Base-by-base conservation (phyloP, 2,329 filamentous ascomycete species). In the Teratosphaeria epicoccoides region DNA sequence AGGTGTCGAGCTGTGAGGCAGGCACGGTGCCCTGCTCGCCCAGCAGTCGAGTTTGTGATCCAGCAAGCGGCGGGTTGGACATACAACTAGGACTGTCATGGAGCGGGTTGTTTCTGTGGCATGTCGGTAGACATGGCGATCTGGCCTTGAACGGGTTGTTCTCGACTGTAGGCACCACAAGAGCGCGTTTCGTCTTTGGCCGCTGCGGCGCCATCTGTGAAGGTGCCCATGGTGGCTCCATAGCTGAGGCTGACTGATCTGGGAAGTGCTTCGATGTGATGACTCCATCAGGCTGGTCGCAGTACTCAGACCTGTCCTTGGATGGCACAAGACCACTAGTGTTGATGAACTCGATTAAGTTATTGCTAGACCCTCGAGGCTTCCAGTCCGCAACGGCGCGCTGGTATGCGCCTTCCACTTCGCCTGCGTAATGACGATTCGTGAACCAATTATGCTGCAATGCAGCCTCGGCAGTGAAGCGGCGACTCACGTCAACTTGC, bases 381-480 rank as follows among this genome's bases (percentile, higher is more conserved):
- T 64, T 63, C 79, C 79, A 82, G 50, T 73, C 68, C 28, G 64
- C 61, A 51, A 75, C 72, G 0, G 75, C 71, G 37, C 71, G 68
- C 51, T 70, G 49, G 56, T 82, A 82, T 2, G 78, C 63, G 1
- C 68, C 70, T 25, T 77, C 68, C 50, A 79, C 73, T 17, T 75
- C 70, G 12, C 61, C 61, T 20, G 65, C 69, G 60, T 79, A 73
- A 7, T 64, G 58, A n/a, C 67, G 63, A 57, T 78, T 75, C 1
- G 72, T 72, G 57, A 84, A 79, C 81, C 80, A 84, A 9, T 59
- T 51, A 63, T 82, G 78, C 9, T 62, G 50, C 26, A 82, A 60
- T 2, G 79, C 78, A 62, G 80, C 61, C n/a, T 71, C 70, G 2
- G 72, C 78, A 9, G 74, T 76, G 66, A 81, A 69, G 24, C 80